phyloP scores from a whole-genome alignment of 78 protist genomes.

The Dictyostelium citrinum region DNA sequence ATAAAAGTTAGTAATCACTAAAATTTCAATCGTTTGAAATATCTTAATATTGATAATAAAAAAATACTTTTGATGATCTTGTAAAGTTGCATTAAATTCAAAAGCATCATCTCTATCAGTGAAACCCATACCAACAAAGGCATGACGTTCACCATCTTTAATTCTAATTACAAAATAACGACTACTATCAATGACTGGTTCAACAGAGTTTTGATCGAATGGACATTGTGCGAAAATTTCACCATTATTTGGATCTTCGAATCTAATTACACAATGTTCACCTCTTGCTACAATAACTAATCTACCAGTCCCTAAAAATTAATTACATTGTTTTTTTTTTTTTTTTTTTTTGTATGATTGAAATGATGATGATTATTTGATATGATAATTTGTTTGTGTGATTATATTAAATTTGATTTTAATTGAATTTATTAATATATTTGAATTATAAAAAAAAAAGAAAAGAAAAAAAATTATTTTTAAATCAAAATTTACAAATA shows the following conservation, averaged over 20 bases:
- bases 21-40: no score
- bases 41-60: no score
- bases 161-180: constrained; percentile 84
- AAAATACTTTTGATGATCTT: constrained; percentile 80
- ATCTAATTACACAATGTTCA: constrained; percentile 45
- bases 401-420: not conserved
- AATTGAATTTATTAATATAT: not conserved
- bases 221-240: constrained; percentile 86
- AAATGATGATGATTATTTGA: no score
- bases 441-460: not conserved
- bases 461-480: no score
- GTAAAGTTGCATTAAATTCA: constrained; percentile 84
- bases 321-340: not conserved
- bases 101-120: constrained; percentile 86
- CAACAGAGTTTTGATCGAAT: constrained; percentile 71
- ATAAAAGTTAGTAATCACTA: no score
- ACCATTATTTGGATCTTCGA: constrained; percentile 70
- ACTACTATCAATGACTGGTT: constrained; percentile 84
- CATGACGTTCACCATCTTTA: constrained; percentile 83
- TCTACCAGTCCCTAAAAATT: constrained; percentile 79
- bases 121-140: constrained; percentile 86
- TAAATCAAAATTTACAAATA: constrained; percentile 1
- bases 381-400: no score
- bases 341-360: not conserved
- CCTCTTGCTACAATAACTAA: constrained; percentile 70